Conservation (phyloP, 2,329 filamentous ascomycete species). For the Sporothrix globosa region DNA sequence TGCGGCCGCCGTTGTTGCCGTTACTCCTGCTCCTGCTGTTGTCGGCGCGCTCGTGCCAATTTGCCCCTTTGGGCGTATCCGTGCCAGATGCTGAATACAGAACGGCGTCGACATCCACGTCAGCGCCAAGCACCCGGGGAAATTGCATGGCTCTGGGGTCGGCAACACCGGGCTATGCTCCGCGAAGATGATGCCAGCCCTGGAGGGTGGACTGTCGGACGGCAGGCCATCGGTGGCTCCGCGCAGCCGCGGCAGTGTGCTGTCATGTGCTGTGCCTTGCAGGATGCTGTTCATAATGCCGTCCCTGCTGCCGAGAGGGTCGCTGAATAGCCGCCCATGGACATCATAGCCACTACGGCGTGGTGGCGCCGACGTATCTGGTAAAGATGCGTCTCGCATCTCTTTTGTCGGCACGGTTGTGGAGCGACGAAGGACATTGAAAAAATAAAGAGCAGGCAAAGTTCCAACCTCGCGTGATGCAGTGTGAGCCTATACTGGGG, state of each 20-base stretch:
- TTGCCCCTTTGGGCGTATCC: background rate
- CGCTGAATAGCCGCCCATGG: conserved; percentile 3
- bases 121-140: background rate
- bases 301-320: background rate
- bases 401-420: conserved; percentile 16
- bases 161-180: background rate
- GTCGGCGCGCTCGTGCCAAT: background rate
- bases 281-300: conserved; percentile 17
- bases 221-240: no score
- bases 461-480: background rate
- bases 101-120: conserved; percentile 6
- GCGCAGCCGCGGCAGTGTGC: background rate
- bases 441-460: background rate
- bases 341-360: background rate
- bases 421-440: conserved; percentile 25
- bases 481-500: background rate
- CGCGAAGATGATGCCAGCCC: background rate
- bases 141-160: background rate
- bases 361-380: conserved; percentile 2
- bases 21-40: background rate
- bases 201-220: background rate
- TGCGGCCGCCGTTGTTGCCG: background rate
- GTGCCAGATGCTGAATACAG: conserved; percentile 14
- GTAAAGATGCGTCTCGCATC: conserved; percentile 13
- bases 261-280: background rate